Evolutionary conservation across 1,284 basidiomycete species (phyloP).

Genomic region (Tilletia horrida): DNA sequence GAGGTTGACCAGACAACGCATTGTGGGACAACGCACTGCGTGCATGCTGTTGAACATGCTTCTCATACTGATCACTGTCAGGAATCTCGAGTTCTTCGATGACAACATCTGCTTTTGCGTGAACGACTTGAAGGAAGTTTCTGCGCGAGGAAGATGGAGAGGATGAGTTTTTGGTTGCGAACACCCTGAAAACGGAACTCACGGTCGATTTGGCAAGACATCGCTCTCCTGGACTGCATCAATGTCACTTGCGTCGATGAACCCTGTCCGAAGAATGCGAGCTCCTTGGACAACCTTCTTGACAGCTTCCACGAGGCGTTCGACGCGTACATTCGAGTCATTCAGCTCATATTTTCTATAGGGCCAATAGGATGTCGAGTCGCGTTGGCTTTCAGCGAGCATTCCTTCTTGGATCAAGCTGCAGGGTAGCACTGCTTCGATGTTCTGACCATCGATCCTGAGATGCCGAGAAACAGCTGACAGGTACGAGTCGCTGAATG

Average conservation of each 20-base stretch:
- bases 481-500: constrained; percentile 1
- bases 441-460: neutral
- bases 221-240: neutral
- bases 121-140: constrained; percentile 7
- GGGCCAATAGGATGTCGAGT: constrained; percentile 35
- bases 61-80: neutral
- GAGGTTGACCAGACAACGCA: constrained; percentile 17
- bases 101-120: neutral
- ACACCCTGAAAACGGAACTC: too few relatives aligned
- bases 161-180: neutral
- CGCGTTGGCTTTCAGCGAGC: constrained; percentile 46
- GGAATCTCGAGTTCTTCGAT: neutral
- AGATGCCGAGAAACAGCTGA: neutral
- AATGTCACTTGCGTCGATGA: constrained; percentile 16
- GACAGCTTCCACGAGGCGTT: constrained; percentile 27
- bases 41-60: neutral
- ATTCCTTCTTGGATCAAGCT: constrained; percentile 48
- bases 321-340: neutral
- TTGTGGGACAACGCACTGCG: neutral
- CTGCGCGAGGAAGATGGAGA: neutral
- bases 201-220: neutral
- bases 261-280: constrained; percentile 44
- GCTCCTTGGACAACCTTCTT: constrained; percentile 25
- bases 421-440: constrained; percentile 31
- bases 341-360: constrained; percentile 29